Conservation (phyloP, 73 alveolate genomes). For the Uronychia setigera region DNA sequence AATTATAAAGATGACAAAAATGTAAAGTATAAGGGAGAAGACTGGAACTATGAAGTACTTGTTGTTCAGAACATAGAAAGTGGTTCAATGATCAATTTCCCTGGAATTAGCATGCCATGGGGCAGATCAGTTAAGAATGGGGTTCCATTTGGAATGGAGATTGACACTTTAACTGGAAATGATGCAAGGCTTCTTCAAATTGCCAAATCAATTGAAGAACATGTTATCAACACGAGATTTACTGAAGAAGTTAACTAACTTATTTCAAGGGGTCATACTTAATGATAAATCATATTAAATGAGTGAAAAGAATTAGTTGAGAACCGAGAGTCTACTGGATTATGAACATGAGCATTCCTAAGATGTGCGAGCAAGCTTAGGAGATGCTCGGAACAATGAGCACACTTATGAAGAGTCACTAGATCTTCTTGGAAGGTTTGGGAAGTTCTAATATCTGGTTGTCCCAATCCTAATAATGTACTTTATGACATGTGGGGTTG, state of each 20-base stretch:
- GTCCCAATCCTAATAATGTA: background rate
- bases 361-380: no score
- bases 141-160: conserved; percentile 30
- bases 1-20: background rate
- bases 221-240: background rate
- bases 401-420: background rate
- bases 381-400: background rate
- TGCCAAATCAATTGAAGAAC: conserved; percentile 1
- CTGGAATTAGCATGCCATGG: conserved; percentile 12
- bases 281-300: no score
- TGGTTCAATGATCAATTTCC: background rate
- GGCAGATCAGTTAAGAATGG: conserved; percentile 9
- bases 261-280: no score
- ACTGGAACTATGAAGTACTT: background rate
- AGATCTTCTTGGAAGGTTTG: background rate
- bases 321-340: no score
- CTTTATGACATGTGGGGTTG: background rate
- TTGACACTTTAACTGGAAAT: conserved; percentile 8
- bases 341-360: no score
- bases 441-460: background rate
- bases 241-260: no score
- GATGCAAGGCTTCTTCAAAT: background rate
- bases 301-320: no score
- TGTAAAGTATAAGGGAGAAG: background rate
- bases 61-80: background rate